Conservation (phyloP, 257 asterid genomes). For the Euphrasia confusa region DNA sequence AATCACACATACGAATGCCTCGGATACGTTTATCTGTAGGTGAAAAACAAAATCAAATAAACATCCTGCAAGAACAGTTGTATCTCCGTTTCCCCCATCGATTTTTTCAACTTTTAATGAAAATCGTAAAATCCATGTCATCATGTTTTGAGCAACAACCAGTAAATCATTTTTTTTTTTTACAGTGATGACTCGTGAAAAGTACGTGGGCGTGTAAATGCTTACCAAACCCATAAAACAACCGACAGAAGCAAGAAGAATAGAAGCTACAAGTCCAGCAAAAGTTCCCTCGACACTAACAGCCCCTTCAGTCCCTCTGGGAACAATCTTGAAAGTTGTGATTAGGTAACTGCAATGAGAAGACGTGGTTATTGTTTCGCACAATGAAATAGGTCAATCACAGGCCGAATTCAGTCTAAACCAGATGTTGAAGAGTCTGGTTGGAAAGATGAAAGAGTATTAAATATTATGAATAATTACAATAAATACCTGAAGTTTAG, state of each 20-base stretch:
- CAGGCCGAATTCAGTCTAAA: constrained; percentile 4
- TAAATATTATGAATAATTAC: not conserved
- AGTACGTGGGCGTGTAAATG: not conserved
- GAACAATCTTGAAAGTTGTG: constrained; percentile 91
- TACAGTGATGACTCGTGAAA: not conserved
- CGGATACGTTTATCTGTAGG: constrained; percentile 49
- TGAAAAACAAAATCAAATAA: no score
- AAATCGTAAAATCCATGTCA: no score
- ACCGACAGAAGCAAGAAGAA: constrained; percentile 73
- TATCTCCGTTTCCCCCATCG: no score
- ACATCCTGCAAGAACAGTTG: no score
- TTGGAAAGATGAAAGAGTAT: not conserved
- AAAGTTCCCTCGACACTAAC: constrained; percentile 90
- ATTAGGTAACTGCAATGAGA: constrained; percentile 58
- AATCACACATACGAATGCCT: constrained; percentile 55
- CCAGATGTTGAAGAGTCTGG: not conserved
- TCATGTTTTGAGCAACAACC: constrained; percentile 1
- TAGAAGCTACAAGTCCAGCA: constrained; percentile 78
- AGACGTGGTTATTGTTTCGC: not conserved
- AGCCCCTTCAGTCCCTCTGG: constrained; percentile 98
- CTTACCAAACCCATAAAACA: constrained; percentile 62
- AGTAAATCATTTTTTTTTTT: constrained; percentile 3
- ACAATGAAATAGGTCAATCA: constrained; percentile 2
- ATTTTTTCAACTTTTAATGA: no score
- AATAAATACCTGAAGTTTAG: not conserved